phyloP scores from a whole-genome alignment of 1,284 basidiomycete species.

The Sanghuangporus baumii region DNA sequence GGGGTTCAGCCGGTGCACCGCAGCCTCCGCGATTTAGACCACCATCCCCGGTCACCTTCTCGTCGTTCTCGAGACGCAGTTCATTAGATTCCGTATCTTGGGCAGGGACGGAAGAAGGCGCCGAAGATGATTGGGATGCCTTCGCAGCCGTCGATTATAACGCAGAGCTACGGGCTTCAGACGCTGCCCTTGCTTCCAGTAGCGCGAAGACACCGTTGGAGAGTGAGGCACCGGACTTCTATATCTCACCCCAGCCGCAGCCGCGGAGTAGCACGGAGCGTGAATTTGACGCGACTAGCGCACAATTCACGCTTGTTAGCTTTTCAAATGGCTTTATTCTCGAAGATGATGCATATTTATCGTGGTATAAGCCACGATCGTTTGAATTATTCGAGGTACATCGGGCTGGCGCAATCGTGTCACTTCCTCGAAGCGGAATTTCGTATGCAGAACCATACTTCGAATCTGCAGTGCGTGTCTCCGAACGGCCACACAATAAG shows the following conservation, averaged over 20 bases:
- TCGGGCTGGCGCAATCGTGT: slow-evolving; percentile 33
- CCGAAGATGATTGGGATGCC: slow-evolving; percentile 18
- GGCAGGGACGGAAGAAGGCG: slow-evolving; percentile 13
- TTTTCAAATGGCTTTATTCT: slow-evolving; percentile 63
- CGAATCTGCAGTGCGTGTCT: slow-evolving; percentile 33
- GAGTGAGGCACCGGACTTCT: neutral
- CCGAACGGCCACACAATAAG: slow-evolving; percentile 16
- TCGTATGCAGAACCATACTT: slow-evolving; percentile 64
- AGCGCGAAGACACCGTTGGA: neutral
- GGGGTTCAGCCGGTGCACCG: slow-evolving; percentile 29
- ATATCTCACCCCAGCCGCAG: neutral
- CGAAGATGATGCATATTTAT: slow-evolving; percentile 53
- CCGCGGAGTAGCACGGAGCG: slow-evolving; percentile 6
- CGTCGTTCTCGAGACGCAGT: slow-evolving; percentile 25
- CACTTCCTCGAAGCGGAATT: slow-evolving; percentile 39
- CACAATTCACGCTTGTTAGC: slow-evolving; percentile 44
- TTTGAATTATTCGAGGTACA: slow-evolving; percentile 67
- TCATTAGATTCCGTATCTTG: slow-evolving; percentile 15
- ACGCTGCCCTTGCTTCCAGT: slow-evolving; percentile 5
- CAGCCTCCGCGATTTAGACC: slow-evolving; percentile 36
- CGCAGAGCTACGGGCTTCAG: slow-evolving; percentile 18
- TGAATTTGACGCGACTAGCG: slow-evolving; percentile 10
- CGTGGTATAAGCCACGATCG: slow-evolving; percentile 50
- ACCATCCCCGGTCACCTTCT: slow-evolving; percentile 58
- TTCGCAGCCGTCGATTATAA: slow-evolving; percentile 19